Evolutionary conservation across 805 yeast species (phyloP).

Genomic region (Wickerhamiella slavikovae): DNA sequence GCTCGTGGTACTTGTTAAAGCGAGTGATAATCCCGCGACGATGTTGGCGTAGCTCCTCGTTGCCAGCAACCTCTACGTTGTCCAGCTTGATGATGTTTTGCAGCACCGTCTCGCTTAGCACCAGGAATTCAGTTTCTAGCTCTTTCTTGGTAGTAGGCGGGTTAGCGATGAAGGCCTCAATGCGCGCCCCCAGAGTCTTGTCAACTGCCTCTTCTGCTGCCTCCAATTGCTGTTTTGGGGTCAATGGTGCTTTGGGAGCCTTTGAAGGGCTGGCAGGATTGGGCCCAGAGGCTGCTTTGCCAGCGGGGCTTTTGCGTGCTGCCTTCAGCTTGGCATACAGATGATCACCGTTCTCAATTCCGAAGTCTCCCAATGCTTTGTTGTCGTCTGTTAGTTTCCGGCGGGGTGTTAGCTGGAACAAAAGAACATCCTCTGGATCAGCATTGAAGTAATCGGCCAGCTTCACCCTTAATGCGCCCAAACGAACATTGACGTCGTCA

Average conservation of each 20-base stretch:
- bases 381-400: constrained; percentile 6
- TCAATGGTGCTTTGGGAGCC: constrained; percentile 1
- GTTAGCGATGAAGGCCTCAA: constrained; percentile 7
- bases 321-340: constrained; percentile 10
- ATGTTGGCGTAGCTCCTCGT: constrained; percentile 14
- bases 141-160: constrained; percentile 10
- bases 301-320: constrained; percentile 1
- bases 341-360: constrained; percentile 9
- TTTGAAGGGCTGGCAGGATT: background rate
- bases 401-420: constrained; percentile 8
- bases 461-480: constrained; percentile 39
- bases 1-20: constrained; percentile 15
- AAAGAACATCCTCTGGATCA: constrained; percentile 10
- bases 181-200: constrained; percentile 12
- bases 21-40: constrained; percentile 17
- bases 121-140: constrained; percentile 15
- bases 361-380: constrained; percentile 8
- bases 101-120: constrained; percentile 17
- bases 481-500: constrained; percentile 51
- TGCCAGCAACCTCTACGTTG: constrained; percentile 16
- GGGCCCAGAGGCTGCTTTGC: too few relatives aligned
- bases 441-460: constrained; percentile 35
- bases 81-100: constrained; percentile 18
- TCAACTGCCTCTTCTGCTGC: constrained; percentile 11
- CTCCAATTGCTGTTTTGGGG: constrained; percentile 10